Evolutionary conservation across 1,284 basidiomycete species (phyloP).

Genomic region (Coniferiporia weirii): DNA sequence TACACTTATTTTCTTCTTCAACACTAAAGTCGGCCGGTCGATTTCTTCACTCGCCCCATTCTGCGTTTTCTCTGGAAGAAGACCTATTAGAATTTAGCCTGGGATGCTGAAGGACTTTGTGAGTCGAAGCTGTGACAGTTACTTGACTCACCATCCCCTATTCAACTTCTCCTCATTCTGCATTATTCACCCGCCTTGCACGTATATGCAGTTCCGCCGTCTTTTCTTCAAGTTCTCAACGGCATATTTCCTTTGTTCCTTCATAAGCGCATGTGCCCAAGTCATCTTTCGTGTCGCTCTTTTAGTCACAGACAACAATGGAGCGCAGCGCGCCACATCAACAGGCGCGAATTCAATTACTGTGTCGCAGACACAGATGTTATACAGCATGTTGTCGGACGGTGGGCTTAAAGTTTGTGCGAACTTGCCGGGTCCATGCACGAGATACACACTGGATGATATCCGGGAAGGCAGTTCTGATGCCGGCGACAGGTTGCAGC

Average conservation of each 20-base stretch:
- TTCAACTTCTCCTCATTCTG: too few relatives aligned
- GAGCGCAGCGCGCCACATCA: not conserved
- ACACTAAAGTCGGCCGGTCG: not conserved
- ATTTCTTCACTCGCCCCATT: not conserved
- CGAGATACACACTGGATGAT: not conserved
- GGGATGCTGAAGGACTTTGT: constrained; percentile 15
- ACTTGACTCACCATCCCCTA: not conserved
- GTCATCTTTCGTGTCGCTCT: constrained; percentile 9
- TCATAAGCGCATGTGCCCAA: constrained; percentile 7
- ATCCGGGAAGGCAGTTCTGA: too few relatives aligned
- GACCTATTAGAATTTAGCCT: not conserved
- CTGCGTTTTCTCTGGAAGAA: not conserved
- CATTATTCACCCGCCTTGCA: not conserved
- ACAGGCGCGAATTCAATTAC: not conserved
- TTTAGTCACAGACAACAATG: constrained; percentile 5
- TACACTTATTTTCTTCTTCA: not conserved
- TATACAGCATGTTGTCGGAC: not conserved
- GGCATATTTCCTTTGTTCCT: constrained; percentile 9
- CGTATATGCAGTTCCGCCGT: constrained; percentile 1
- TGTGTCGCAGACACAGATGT: not conserved
- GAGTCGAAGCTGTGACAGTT: not conserved
- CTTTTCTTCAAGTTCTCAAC: constrained; percentile 7
- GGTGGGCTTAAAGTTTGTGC: constrained; percentile 3
- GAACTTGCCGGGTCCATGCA: not conserved
- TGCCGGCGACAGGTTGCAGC: not conserved